Base-by-base conservation (phyloP, 2,329 filamentous ascomycete genomes). In the Pleurostoma richardsiae region DNA sequence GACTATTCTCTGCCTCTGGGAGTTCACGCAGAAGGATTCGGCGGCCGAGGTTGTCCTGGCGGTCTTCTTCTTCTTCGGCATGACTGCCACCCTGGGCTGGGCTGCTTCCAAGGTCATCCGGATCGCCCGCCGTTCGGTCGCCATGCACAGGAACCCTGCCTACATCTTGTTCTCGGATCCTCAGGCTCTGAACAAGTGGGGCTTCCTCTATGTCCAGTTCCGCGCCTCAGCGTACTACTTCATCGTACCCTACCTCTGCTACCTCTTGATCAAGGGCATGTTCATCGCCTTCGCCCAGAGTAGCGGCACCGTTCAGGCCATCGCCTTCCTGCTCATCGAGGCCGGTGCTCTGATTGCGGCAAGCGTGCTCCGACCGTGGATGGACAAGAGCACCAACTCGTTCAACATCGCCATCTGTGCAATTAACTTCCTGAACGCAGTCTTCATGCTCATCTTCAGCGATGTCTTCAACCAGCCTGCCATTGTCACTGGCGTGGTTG, bases 81-180 rank as follows among this genome's bases (percentile, higher is more conserved):
- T 95, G 76, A 73, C 85, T 38, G 74, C 77, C 44, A 88, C 90
- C 30, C 79, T 97, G 31, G 84, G 71, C 27, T 96, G 90, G 88
- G 92, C 91, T 41, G 83, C 90, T 0, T 85, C 81, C 70, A 96
- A 96, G 74, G 90, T 97, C 53, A 88, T 95, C 57, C 81, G 83
- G 46, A 86, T 97, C 52, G 92, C 90, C 31, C 89, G 89, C 61
- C 86, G 89, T 57, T 96, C 91, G 30, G 86, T 95, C 52, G 70
- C 79, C 48, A 89, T 96, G 82, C 91, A 96, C 76, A 91, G 92
- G 71, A 96, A 96, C 71, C 90, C 92, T 29, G 92, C 91, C 29
- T 96, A 96, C 68, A 96, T 96, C 57, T 83, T 97, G 52, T 97
- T 95, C 72, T 96, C 92, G 3, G 91, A 97, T 59, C 90, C 91